Evolutionary conservation across 805 yeast species (phyloP).

Genomic region (Metschnikowia arizonensis): DNA sequence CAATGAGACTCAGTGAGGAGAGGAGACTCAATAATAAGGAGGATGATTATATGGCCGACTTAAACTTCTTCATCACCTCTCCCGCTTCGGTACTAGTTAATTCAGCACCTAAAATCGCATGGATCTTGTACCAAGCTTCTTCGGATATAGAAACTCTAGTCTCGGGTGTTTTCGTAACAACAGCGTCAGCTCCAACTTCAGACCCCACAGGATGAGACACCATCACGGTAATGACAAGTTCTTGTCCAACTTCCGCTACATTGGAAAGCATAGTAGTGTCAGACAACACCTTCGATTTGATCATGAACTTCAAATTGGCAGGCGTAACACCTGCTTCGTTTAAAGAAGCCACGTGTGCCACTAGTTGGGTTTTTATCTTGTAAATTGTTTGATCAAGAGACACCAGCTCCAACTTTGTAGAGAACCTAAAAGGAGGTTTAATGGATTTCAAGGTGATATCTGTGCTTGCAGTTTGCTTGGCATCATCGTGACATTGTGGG

Average conservation of each 20-base stretch:
- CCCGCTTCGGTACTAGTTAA: slow-evolving; percentile 25
- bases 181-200: not conserved
- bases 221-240: slow-evolving; percentile 15
- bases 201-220: slow-evolving; percentile 16
- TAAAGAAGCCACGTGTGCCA: slow-evolving; percentile 25
- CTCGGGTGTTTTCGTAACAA: not conserved
- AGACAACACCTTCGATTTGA: slow-evolving; percentile 60
- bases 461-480: slow-evolving; percentile 11
- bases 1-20: too few relatives aligned
- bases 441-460: slow-evolving; percentile 55
- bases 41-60: slow-evolving; percentile 5
- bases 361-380: slow-evolving; percentile 36
- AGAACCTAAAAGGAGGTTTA: slow-evolving; percentile 64
- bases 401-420: slow-evolving; percentile 23
- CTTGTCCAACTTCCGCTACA: slow-evolving; percentile 14
- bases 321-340: slow-evolving; percentile 28
- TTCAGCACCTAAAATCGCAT: slow-evolving; percentile 29
- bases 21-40: too few relatives aligned
- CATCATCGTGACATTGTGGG: slow-evolving; percentile 18
- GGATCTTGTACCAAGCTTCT: slow-evolving; percentile 46
- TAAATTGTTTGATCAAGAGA: slow-evolving; percentile 29
- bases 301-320: slow-evolving; percentile 45
- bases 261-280: slow-evolving; percentile 43
- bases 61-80: slow-evolving; percentile 27
- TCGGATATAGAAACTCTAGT: slow-evolving; percentile 10